A percentile compares a stretch with the other conserved stretches of the same genome.
Conservation (phyloP, 2,329 filamentous ascomycete species). For the Pezicula carpinea region DNA sequence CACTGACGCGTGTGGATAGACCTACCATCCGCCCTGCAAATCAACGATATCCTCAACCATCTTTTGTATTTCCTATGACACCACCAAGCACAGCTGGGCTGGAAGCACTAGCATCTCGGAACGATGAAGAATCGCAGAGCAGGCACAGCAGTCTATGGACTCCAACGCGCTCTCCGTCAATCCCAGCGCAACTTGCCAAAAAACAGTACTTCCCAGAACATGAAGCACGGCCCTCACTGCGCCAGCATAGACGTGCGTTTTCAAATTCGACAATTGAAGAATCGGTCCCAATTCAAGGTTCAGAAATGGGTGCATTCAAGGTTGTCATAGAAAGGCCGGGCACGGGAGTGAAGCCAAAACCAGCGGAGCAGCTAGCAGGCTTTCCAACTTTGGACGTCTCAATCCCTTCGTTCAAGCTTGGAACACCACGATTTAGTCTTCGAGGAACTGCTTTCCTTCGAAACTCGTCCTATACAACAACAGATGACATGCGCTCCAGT, state of each 20-base stretch:
- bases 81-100: slow-evolving; percentile 55
- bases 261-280: slow-evolving; percentile 78
- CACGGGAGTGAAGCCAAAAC: slow-evolving; percentile 55
- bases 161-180: slow-evolving; percentile 25
- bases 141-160: slow-evolving; percentile 27
- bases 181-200: slow-evolving; percentile 36
- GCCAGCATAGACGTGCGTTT: slow-evolving; percentile 53
- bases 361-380: slow-evolving; percentile 39
- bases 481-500: slow-evolving; percentile 66
- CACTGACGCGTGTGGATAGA: slow-evolving; percentile 33
- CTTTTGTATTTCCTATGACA: slow-evolving; percentile 56
- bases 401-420: slow-evolving; percentile 81
- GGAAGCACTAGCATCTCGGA: slow-evolving; percentile 37
- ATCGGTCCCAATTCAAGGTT: slow-evolving; percentile 41
- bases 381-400: slow-evolving; percentile 62
- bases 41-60: slow-evolving; percentile 56
- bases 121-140: slow-evolving; percentile 17
- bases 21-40: slow-evolving; percentile 57
- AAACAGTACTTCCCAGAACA: slow-evolving; percentile 19
- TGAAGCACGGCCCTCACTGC: slow-evolving; percentile 28
- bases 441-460: slow-evolving; percentile 73
- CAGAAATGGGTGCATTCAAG: slow-evolving; percentile 67
- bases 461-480: slow-evolving; percentile 74
- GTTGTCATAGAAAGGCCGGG: slow-evolving; percentile 73
- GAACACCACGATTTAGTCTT: slow-evolving; percentile 74